Base-by-base conservation (phyloP, 805 yeast genomes). In the Myxozyma lipomycoides region DNA sequence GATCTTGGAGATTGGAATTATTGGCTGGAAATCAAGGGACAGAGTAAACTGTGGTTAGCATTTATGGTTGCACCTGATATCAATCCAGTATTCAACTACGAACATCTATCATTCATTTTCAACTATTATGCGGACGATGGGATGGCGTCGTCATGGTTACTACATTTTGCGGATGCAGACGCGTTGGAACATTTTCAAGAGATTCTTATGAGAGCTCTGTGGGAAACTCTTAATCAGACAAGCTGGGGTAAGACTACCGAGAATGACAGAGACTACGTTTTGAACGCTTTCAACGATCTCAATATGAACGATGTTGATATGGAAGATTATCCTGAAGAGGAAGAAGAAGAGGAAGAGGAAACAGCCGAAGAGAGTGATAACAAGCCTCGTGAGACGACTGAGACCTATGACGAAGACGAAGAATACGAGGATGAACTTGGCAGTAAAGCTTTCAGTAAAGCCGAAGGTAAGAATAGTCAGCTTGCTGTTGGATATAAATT, bases 401-500 rank as follows among this genome's bases (percentile, higher is more conserved):
- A 45, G 23, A 30, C 35, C 21, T 59, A 59, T 35, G 63, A 60
- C 12, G 62, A 55, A 6, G 65, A 56, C 17, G 66, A 60, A 35
- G 64, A 56, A 12, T 66, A 65, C 10, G 76, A 71, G 17, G 70
- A 69, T 25, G 73, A 69, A 45, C 70, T 70, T 43, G 72, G 67
- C 9, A 73, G 70, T 10, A 70, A 65, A 7, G 69, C 68, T 22
- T 52, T 59, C 32, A 64, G 64, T 12, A 44, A 54, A 41, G 65
- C 63, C 32, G 60, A 68, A 47, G 76, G 74, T 15, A 71, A 71
- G 43, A 88, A 88, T 64, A 75, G 79, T 45, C 81, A 79, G 21
- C 72, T 89, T 62, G 82, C 85, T 1, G 82, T 87, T 6, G 90
- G 95, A 0, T 78, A 70, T 54, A 76, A 76, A 48, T 82, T 82